Evolutionary conservation across 116 monocot species (phyloP).

Genomic region (Thalassia testudinum): DNA sequence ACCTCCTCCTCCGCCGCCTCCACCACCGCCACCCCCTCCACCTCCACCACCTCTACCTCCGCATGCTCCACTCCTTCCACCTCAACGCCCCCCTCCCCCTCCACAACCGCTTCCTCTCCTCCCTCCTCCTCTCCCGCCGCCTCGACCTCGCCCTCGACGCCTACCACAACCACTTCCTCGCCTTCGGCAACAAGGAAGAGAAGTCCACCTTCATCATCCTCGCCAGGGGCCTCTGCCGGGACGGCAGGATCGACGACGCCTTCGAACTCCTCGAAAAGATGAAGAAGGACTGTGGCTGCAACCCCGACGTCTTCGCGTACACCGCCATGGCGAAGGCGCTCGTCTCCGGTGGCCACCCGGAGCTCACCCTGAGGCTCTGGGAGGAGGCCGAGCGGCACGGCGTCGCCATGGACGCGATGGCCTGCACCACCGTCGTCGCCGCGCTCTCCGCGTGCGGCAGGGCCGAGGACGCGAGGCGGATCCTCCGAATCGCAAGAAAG

Average conservation of each 20-base stretch:
- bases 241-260: slow-evolving; percentile 28
- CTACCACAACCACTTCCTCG: slow-evolving; percentile 35
- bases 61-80: slow-evolving; percentile 27
- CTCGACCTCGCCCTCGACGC: slow-evolving; percentile 56
- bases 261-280: slow-evolving; percentile 42
- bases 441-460: slow-evolving; percentile 41
- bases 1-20: slow-evolving; percentile 69
- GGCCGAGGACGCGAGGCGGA: slow-evolving; percentile 24
- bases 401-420: slow-evolving; percentile 57
- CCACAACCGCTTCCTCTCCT: slow-evolving; percentile 64
- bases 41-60: slow-evolving; percentile 32
- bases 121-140: slow-evolving; percentile 29
- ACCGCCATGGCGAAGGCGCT: slow-evolving; percentile 67
- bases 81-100: slow-evolving; percentile 46
- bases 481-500: slow-evolving; percentile 55
- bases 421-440: slow-evolving; percentile 42
- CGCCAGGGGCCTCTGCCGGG: slow-evolving; percentile 50
- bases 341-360: slow-evolving; percentile 18
- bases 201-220: slow-evolving; percentile 68
- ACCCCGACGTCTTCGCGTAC: slow-evolving; percentile 81
- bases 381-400: slow-evolving; percentile 55
- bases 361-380: slow-evolving; percentile 78
- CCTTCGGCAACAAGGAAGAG: slow-evolving; percentile 47
- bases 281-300: slow-evolving; percentile 41
- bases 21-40: slow-evolving; percentile 42